Evolutionary conservation across 1,284 basidiomycete genomes (phyloP), one percentile per base, ranked within the genome.

Genomic region (Naganishia sp.): DNA sequence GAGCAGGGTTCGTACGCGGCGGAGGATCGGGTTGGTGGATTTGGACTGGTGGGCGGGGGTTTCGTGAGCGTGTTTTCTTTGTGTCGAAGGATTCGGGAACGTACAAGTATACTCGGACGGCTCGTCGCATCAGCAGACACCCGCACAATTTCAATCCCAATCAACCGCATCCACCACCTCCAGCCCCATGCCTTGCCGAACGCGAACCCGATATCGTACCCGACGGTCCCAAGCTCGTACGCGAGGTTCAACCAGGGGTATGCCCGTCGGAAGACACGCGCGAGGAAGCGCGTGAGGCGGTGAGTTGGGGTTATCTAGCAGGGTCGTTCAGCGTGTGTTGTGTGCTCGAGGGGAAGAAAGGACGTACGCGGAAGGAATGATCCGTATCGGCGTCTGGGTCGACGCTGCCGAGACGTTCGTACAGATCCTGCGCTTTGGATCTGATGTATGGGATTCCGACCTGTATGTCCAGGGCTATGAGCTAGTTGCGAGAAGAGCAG

Each of bases 371-470:
- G 17, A 51, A 61, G n/a, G 50, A 18, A 63, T 58, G 46, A 49
- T 58, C 55, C 35, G 90, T 79, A 51, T 89, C 88, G 10, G 82
- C 80, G 67, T 86, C 85, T 6, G 88, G 73, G 2, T 90, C 90
- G 21, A 94, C 94, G 35, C 4, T 39, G 1, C 94, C 94, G 15
- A 97, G 79, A 41, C 88, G 85, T 79, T 99, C 95, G 75, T 88
- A 96, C 71, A 91, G 88, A 72, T 97, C 93, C 50, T 92, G 89
- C 1, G 88, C 85, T 76, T 96, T 95, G 6, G 92, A 88, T 67
- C 90, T 85, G 39, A 96, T 67, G 75, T 97, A 99, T 3, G 95
- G 95, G 32, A 98, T 78, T 3, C 88, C 92, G 52, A 97, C 92
- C 64, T 66, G 18, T 25, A n/a, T n/a, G n/a, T n/a, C n/a, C n/a